These are phyloP conservation scores for Paecilomyces formosus DNA, from an alignment of 2,329 filamentous ascomycete species.

Conservation along the genomic window DNA sequence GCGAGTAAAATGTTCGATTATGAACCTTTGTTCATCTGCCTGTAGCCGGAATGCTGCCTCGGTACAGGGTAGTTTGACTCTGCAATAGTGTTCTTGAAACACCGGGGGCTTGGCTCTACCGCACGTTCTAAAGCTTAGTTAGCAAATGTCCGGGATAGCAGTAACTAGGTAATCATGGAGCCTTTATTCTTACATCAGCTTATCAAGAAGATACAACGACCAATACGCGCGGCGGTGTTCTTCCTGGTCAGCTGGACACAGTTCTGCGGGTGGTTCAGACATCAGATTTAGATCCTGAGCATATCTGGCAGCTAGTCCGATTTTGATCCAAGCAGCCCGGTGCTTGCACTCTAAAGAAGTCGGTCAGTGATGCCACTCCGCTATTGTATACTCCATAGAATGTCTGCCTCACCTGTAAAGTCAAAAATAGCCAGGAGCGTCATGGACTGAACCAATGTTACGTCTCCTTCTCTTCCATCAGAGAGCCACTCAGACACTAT, in stretches of 20 bases:
- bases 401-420: not conserved
- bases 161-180: slow-evolving; percentile 14
- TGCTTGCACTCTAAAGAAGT: slow-evolving; percentile 11
- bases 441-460: not conserved
- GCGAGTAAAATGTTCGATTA: not conserved
- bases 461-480: not conserved
- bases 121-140: slow-evolving; percentile 1
- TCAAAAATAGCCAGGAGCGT: not conserved
- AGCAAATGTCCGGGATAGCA: slow-evolving; percentile 13
- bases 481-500: slow-evolving; percentile 28
- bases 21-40: not conserved
- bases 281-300: slow-evolving; percentile 41
- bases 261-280: slow-evolving; percentile 11
- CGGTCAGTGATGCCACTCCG: not conserved
- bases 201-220: slow-evolving; percentile 24
- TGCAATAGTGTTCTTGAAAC: not conserved
- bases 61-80: not conserved
- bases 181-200: slow-evolving; percentile 17
- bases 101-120: slow-evolving; percentile 10
- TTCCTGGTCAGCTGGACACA: slow-evolving; percentile 17
- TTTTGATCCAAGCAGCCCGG: slow-evolving; percentile 31
- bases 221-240: slow-evolving; percentile 21
- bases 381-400: not conserved
- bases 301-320: slow-evolving; percentile 48
- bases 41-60: not conserved